phyloP scores from a whole-genome alignment of 768 basidiomycete species.

The Lentinus tigrinus region DNA sequence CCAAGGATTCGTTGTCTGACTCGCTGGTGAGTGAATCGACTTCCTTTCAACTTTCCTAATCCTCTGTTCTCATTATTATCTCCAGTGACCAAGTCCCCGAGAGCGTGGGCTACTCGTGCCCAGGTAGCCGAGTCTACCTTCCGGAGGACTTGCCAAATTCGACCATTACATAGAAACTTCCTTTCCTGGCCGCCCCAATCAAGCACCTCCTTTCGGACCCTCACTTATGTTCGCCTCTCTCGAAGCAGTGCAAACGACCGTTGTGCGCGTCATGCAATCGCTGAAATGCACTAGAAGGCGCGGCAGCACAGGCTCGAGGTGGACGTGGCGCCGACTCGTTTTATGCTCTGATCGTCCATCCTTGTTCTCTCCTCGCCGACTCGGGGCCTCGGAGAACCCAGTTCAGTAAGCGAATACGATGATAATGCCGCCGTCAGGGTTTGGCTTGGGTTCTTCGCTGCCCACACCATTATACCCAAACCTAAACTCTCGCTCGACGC shows the following conservation, averaged over 20 bases:
- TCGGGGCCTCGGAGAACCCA: neutral
- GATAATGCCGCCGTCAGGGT: neutral
- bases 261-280: neutral
- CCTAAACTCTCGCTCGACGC: neutral
- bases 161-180: neutral
- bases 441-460: too few relatives aligned
- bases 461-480: constrained; percentile 2
- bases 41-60: too few relatives aligned
- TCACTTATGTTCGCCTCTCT: neutral
- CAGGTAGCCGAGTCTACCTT: neutral
- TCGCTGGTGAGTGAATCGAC: too few relatives aligned
- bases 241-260: neutral
- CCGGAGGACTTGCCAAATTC: neutral
- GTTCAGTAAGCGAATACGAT: neutral
- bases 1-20: too few relatives aligned
- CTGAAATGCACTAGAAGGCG: neutral
- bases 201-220: neutral
- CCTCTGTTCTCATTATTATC: too few relatives aligned
- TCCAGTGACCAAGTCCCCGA: too few relatives aligned
- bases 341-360: constrained; percentile 2
- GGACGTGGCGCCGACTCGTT: neutral
- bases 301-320: neutral
- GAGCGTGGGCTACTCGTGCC: too few relatives aligned
- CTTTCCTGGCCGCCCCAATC: neutral
- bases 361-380: neutral